phyloP scores from a whole-genome alignment of 768 basidiomycete species.

The Favolaschia claudopus region DNA sequence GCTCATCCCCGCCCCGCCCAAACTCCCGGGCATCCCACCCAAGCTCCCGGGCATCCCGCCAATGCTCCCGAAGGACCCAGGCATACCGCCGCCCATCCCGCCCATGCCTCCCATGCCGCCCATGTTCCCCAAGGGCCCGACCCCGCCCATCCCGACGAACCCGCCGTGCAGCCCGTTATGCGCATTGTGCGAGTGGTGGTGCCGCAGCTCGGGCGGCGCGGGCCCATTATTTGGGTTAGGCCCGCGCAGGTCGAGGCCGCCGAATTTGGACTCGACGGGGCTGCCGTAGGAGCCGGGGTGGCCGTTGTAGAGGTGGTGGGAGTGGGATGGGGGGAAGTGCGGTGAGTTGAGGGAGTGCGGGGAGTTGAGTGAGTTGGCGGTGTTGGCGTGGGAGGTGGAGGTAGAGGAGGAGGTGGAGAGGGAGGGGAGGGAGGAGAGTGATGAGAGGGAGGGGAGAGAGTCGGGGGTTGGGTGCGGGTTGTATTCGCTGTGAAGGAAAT shows the following conservation, averaged over 20 bases:
- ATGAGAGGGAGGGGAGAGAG: conserved; percentile 24
- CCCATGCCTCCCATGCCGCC: neutral
- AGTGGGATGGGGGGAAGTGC: conserved; percentile 36
- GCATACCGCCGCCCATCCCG: conserved; percentile 6
- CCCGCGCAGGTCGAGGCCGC: neutral
- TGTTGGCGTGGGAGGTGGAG: too few relatives aligned
- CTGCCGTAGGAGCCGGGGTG: neutral
- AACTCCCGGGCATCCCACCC: neutral
- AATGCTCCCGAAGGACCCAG: conserved; percentile 13
- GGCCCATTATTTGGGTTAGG: neutral
- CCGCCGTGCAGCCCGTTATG: neutral
- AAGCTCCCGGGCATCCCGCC: neutral
- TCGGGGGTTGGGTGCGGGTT: conserved; percentile 23
- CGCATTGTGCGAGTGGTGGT: neutral
- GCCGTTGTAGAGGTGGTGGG: neutral
- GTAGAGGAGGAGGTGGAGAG: conserved; percentile 42
- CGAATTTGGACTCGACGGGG: neutral
- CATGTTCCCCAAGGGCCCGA: neutral
- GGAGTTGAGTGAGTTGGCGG: conserved; percentile 41
- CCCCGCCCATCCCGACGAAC: too few relatives aligned
- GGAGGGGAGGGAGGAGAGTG: conserved; percentile 31
- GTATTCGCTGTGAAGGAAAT: neutral
- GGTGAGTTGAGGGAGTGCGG: conserved; percentile 34
- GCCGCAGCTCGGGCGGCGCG: neutral
- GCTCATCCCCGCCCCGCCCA: neutral